phyloP scores from a whole-genome alignment of 2,329 filamentous ascomycete species.

The Botrytis elliptica region DNA sequence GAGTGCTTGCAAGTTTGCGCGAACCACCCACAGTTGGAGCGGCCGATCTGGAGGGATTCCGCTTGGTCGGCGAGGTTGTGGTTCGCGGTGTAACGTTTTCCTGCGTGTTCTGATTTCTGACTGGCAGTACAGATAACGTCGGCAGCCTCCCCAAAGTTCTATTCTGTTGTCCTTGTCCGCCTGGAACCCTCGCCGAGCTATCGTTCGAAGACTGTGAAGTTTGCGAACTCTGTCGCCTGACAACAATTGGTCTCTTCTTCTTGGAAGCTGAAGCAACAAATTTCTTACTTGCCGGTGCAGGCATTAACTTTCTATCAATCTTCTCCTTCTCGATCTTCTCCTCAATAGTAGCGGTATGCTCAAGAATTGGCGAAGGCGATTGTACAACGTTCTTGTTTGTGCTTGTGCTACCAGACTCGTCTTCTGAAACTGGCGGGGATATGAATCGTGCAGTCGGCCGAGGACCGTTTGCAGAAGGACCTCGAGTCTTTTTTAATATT shows the following conservation, averaged over 20 bases:
- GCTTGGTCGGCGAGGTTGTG: constrained; percentile 16
- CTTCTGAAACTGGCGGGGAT: constrained; percentile 52
- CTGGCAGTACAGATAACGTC: constrained; percentile 1
- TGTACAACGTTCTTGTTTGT: constrained; percentile 31
- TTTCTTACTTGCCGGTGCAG: constrained; percentile 38
- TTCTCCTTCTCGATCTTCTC: constrained; percentile 28
- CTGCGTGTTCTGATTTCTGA: constrained; percentile 7
- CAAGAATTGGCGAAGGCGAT: constrained; percentile 30
- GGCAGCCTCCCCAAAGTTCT: constrained; percentile 4
- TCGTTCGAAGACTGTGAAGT: constrained; percentile 45
- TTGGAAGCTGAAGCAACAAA: constrained; percentile 46
- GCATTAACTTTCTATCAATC: constrained; percentile 22
- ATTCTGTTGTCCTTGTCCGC: constrained; percentile 2
- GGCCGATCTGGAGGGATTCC: neutral
- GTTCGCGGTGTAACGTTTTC: constrained; percentile 8
- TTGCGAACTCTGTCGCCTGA: constrained; percentile 49
- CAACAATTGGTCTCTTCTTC: constrained; percentile 48
- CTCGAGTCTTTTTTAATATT: constrained; percentile 59
- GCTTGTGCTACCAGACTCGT: constrained; percentile 43
- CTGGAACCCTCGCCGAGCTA: constrained; percentile 22
- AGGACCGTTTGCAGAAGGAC: constrained; percentile 52
- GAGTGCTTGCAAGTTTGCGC: constrained; percentile 20
- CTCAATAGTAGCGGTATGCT: constrained; percentile 21
- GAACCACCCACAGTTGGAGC: neutral
- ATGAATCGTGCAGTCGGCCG: constrained; percentile 62